Evolutionary conservation across 2,329 filamentous ascomycete genomes (phyloP), one percentile per base, ranked within the genome.

Genomic region (Rhynchosporium secalis): DNA sequence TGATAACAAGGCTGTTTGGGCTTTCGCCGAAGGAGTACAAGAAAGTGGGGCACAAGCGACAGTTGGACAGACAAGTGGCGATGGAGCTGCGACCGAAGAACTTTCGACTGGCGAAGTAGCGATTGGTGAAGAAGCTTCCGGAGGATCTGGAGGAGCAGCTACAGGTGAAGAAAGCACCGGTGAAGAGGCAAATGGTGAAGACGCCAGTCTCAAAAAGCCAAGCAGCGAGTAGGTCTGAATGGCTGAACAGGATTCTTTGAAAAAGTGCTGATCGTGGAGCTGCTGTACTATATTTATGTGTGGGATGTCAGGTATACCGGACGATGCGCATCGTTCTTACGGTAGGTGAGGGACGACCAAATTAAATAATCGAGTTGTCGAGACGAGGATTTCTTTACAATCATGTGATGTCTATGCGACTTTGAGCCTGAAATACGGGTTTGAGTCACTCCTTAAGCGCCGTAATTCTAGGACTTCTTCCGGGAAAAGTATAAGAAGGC

Each of bases 1-100:
- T 10, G 70, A 80, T 41, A 83, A 74, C 41, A 66, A 75, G 62
- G 66, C 66, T 46, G 49, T 66, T 15, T 74, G 72, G 73, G 33
- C 33, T 36, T 36, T 36, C 9, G 33, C 33, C 9, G 33, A 36
- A 36, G 33, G 33, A 5, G 33, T 10, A 36, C 6, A 36, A 36
- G 33, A 36, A 10, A 36, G 33, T 36, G 33, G 6, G 9, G 33
- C 9, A 36, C 33, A 36, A 36, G 33, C 33, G 5, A 10, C 33
- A 1, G 33, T 36, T 36, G 9, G 6, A 36, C 6, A 36, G 9
- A 2, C 33, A 36, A 36, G 33, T 5, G 33, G 5, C 33, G 33
- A 36, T 5, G 33, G 9, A 36, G 33, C 33, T 6, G 9, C 33
- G 33, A 36, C 6, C 33, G 20, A 20, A 20, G 20, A 20, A 20